Conservation (phyloP, 371 early-diverging fungal genomes). For the Mucor piriformis region DNA sequence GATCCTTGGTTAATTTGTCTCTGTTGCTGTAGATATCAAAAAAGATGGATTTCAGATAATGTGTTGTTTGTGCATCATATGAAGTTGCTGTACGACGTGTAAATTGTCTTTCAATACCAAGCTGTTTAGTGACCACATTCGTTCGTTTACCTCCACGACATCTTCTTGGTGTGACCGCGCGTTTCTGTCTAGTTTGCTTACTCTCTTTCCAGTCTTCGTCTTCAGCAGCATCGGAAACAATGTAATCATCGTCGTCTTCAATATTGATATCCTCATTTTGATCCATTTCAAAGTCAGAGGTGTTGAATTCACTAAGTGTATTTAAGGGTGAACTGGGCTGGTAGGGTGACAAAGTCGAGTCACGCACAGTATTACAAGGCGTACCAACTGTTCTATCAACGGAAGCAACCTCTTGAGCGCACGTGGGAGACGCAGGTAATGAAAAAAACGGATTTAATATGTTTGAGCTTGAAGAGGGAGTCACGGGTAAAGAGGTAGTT, state of each 20-base stretch:
- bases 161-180: background rate
- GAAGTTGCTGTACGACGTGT: constrained; percentile 46
- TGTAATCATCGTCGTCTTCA: constrained; percentile 10
- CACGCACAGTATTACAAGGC: constrained; percentile 1
- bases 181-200: background rate
- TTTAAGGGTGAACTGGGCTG: background rate
- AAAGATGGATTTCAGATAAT: constrained; percentile 45
- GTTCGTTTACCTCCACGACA: background rate
- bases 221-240: background rate
- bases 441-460: constrained; percentile 8
- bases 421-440: constrained; percentile 22
- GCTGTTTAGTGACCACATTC: background rate
- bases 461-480: constrained; percentile 1
- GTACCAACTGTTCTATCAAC: background rate
- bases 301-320: background rate
- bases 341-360: background rate
- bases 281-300: background rate
- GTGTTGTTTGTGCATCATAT: constrained; percentile 44
- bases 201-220: constrained; percentile 3
- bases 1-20: constrained; percentile 49
- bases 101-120: background rate
- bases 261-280: background rate
- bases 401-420: background rate
- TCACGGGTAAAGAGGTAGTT: constrained; percentile 17
- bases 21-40: constrained; percentile 42